A percentile compares a stretch with the other conserved stretches of the same genome.
Evolutionary conservation across 2,329 filamentous ascomycete species (phyloP).

Genomic region (Alternaria consortialis): DNA sequence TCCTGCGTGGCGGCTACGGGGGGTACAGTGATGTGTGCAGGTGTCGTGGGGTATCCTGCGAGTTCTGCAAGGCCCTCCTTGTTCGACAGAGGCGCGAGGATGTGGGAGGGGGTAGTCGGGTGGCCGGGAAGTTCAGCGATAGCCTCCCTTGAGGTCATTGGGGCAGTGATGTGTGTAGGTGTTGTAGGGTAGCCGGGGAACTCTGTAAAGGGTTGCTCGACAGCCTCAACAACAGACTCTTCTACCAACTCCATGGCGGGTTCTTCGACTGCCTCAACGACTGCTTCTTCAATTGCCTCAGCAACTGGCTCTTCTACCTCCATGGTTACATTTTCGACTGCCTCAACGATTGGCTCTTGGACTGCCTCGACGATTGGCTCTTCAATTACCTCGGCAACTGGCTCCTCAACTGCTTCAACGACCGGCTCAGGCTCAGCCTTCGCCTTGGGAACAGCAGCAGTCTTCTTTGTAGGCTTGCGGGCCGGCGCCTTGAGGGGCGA

Average conservation of each 20-base stretch:
- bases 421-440: slow-evolving; percentile 22
- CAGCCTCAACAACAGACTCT: background rate
- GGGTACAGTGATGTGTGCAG: slow-evolving; percentile 30
- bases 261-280: background rate
- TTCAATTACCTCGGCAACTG: background rate
- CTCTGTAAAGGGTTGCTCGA: slow-evolving; percentile 34
- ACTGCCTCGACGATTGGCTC: background rate
- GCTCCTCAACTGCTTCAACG: slow-evolving; percentile 18
- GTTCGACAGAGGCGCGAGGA: slow-evolving; percentile 26
- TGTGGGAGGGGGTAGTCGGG: slow-evolving; percentile 36
- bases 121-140: slow-evolving; percentile 31
- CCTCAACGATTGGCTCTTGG: background rate
- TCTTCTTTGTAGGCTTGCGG: slow-evolving; percentile 36
- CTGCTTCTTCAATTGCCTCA: background rate
- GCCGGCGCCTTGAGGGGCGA: slow-evolving; percentile 42
- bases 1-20: background rate
- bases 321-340: background rate
- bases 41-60: slow-evolving; percentile 37
- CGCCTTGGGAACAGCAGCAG: slow-evolving; percentile 18
- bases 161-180: slow-evolving; percentile 25
- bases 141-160: slow-evolving; percentile 27
- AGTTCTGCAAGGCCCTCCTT: slow-evolving; percentile 29
- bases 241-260: background rate
- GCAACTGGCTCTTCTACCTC: background rate
- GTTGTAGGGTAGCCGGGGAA: slow-evolving; percentile 25